Base-by-base conservation (phyloP, 2,329 filamentous ascomycete species). In the Lecanicillium sp. region DNA sequence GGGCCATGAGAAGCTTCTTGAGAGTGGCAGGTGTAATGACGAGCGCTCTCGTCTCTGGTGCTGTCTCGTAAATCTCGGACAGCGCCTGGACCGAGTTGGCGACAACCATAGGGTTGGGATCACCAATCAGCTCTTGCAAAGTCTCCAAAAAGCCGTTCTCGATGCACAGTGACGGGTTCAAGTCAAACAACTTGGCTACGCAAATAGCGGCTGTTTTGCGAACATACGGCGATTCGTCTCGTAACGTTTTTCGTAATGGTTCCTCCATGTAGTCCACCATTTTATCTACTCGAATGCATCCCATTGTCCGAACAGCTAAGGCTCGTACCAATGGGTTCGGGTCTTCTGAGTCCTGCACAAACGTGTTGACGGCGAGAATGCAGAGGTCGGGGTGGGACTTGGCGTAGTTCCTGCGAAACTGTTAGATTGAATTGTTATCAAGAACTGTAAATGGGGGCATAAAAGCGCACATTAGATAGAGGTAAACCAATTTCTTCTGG, bases 221-320 rank as follows among this genome's bases (percentile, higher is more conserved):
- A 44, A 98, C 92, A 61, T 98, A 98, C 1, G 92, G 92, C 35
- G 90, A 96, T 64, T 98, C 92, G 65, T 98, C 92, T 61, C 88
- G 80, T 49, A 98, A 70, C 11, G 92, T 98, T 68, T 98, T 98
- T 51, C 92, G 78, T 46, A 98, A 65, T 12, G 92, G 92, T 56
- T 98, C 92, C 62, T 96, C 92, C 90, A 98, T 96, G 62, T 98
- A 98, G 59, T 98, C 92, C 48, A 96, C 87, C 87, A 98, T 98
- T 65, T 98, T 98, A 51, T 96, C 92, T 40, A 98, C 92, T 41
- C 92, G 74, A 53, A 98, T 96, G 57, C 92, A 96, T 29, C 92
- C 92, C 92, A 98, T 98, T 25, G 92, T 98, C 52, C 92, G 78
- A 60, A 98, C 94, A 40, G 92, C 92, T 37, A 98, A 74, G 36